Evolutionary conservation across 495 filamentous ascomycete genomes (phyloP), one percentile per base, ranked within the genome.

Genomic region (Penicillium coprophilum): DNA sequence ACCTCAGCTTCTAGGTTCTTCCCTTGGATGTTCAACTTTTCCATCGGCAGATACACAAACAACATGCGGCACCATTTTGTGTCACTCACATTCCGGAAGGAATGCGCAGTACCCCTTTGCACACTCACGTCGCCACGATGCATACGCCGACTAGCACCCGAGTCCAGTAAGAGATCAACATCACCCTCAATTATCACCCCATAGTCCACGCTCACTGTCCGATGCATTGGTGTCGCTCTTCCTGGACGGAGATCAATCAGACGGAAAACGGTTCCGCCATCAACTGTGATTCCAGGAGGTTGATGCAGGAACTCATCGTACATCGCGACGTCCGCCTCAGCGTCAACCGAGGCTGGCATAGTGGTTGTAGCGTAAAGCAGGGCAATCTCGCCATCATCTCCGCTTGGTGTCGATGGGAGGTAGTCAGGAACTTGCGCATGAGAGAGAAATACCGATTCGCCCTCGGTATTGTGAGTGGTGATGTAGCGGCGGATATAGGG

Each of bases 151-250:
- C 80, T 80, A 1, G 74, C 65, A 13, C 75, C 78, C 0, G 83
- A 81, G 70, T 90, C 86, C 30, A 74, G 82, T 77, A 88, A 85
- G 61, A 91, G 86, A 69, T 92, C 88, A 50, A 91, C 87, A 59
- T 81, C 71, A 0, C 89, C 89, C 63, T 91, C 87, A 81, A 60
- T 69, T 59, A 91, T 77, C 53, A 90, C 78, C 7, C 86, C 87
- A 60, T 88, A 91, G 57, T 92, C 89, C 1, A 92, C 57, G 6
- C 77, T 82, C 50, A 85, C 78, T 4, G 88, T 90, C 0, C 87
- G 77, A 64, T 92, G 89, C 87, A 92, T 75, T 8, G 75, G 63
- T 80, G 48, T 89, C 78, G 71, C 87, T 84, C 63, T 80, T 78
- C 49, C 87, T 77, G 71, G 89, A 71, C 38, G 87, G 71, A 76